Evolutionary conservation across 2,329 filamentous ascomycete genomes (phyloP).

Genomic region (Clarireedia paspali): DNA sequence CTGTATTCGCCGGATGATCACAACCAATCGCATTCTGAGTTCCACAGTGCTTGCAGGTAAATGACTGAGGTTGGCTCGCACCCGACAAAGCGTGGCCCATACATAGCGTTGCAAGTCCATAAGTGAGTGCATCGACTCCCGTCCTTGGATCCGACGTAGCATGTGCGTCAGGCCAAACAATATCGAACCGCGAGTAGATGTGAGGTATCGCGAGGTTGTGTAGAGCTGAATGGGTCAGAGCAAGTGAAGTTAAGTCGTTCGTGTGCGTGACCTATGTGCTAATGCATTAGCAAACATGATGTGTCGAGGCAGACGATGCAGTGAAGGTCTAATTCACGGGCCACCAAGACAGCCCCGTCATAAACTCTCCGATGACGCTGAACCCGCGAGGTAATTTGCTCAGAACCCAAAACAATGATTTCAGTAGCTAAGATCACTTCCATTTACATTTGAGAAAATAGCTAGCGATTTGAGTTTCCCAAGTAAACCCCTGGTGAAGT

Average conservation of each 20-base stretch:
- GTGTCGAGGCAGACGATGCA: neutral
- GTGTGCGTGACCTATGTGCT: conserved; percentile 63
- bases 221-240: conserved; percentile 69
- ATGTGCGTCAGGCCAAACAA: conserved; percentile 74
- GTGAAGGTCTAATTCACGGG: neutral
- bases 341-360: neutral
- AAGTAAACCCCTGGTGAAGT: too few species aligned
- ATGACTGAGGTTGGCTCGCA: conserved; percentile 14
- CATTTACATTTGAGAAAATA: too few species aligned
- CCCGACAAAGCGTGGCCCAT: conserved; percentile 55
- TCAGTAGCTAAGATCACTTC: too few species aligned
- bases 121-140: conserved; percentile 75
- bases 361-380: too few species aligned
- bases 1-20: conserved; percentile 17
- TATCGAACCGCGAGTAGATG: conserved; percentile 81
- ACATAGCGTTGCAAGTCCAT: conserved; percentile 71
- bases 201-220: conserved; percentile 68
- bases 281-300: neutral
- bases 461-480: too few species aligned
- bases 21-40: conserved; percentile 21
- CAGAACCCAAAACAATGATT: too few species aligned
- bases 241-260: conserved; percentile 72
- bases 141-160: conserved; percentile 56
- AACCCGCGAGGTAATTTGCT: too few species aligned
- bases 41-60: conserved; percentile 29